These are phyloP conservation scores for Trametes pubescens DNA, from an alignment of 1,284 basidiomycete genomes.

Conservation along the genomic window DNA sequence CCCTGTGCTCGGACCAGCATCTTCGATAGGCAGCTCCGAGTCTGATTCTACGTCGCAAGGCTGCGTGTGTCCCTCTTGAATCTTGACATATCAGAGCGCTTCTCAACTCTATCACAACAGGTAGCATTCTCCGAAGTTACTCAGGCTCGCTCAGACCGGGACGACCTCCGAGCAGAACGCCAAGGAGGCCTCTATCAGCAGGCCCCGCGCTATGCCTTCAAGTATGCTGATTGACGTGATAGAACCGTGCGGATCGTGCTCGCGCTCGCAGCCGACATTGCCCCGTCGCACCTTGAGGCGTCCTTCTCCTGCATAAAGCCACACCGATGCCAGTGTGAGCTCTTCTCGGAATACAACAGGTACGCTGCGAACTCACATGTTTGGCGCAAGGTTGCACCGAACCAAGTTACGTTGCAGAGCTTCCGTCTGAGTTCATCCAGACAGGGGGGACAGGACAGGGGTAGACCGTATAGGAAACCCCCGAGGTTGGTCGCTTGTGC, in stretches of 20 bases:
- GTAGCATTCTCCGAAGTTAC: constrained; percentile 7
- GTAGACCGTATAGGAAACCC: not conserved
- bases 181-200: constrained; percentile 1
- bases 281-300: not conserved
- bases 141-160: not conserved
- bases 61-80: too few species aligned
- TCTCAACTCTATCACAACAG: not conserved
- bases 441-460: not conserved
- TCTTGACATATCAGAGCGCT: too few species aligned
- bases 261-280: constrained; percentile 6
- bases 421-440: not conserved
- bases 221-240: constrained; percentile 14
- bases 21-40: too few species aligned
- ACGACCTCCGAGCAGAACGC: constrained; percentile 2
- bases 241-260: constrained; percentile 8
- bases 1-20: too few species aligned
- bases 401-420: not conserved
- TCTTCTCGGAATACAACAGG: not conserved
- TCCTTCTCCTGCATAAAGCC: not conserved
- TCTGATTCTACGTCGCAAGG: too few species aligned
- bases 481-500: not conserved
- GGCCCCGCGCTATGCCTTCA: not conserved
- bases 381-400: constrained; percentile 4
- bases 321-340: not conserved
- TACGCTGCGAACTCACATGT: not conserved